A percentile compares a stretch with the other conserved stretches of the same genome.
Conservation (phyloP, 208 protist genomes). For the Wallacemonas sp. region DNA sequence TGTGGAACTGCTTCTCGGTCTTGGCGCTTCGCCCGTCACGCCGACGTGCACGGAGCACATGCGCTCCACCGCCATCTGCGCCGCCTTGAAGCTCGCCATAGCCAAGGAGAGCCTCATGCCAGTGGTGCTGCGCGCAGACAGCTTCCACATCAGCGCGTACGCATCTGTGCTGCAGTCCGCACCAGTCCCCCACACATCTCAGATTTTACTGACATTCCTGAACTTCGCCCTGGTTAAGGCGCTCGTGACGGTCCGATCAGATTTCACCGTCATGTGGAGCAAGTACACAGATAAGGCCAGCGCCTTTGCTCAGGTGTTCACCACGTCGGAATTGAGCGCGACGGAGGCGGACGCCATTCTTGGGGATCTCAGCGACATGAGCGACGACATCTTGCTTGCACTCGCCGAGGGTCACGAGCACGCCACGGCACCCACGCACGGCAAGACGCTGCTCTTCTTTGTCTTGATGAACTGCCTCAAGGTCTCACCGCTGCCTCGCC, state of each 20-base stretch:
- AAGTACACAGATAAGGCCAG: constrained; percentile 9
- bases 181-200: constrained; percentile 47
- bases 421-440: constrained; percentile 48
- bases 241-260: constrained; percentile 50
- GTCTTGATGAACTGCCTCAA: constrained; percentile 65
- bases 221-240: constrained; percentile 59
- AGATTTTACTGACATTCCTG: constrained; percentile 80
- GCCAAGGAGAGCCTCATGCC: constrained; percentile 63
- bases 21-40: constrained; percentile 49
- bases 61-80: constrained; percentile 76
- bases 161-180: constrained; percentile 35
- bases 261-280: constrained; percentile 41
- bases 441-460: constrained; percentile 73
- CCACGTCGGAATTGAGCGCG: constrained; percentile 20
- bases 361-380: constrained; percentile 19
- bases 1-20: constrained; percentile 56
- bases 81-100: constrained; percentile 72
- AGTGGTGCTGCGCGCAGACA: constrained; percentile 41
- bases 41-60: constrained; percentile 74
- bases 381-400: constrained; percentile 20
- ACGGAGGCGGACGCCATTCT: constrained; percentile 18
- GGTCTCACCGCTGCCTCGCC: constrained; percentile 34
- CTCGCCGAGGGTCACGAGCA: constrained; percentile 36
- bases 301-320: constrained; percentile 26
- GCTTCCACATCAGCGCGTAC: constrained; percentile 50